Evolutionary conservation across 345 rosid genomes (phyloP).

Genomic region (Euphorbia lathyris): DNA sequence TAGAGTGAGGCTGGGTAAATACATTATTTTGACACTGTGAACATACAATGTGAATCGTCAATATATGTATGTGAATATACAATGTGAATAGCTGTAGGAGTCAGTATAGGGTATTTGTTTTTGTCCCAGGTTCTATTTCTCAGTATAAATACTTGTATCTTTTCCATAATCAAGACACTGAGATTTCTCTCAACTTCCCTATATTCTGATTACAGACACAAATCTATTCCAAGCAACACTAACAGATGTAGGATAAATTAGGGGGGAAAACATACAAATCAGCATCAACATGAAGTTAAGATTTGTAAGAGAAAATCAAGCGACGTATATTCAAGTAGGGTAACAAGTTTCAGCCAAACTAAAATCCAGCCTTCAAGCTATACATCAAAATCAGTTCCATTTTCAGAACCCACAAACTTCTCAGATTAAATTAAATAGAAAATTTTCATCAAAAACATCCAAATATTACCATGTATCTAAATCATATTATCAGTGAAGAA

Average conservation of each 20-base stretch:
- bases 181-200: no score
- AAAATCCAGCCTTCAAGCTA: neutral
- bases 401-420: neutral
- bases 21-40: no score
- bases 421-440: neutral
- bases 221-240: neutral
- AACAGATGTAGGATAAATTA: neutral
- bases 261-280: neutral
- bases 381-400: neutral
- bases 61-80: no score
- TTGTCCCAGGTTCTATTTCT: no score
- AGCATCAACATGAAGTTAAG: neutral
- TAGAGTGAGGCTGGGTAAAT: neutral
- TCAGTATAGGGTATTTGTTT: no score
- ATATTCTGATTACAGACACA: no score
- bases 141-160: no score
- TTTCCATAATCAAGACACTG: no score
- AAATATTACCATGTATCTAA: neutral
- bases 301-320: neutral
- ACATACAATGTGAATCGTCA: no score
- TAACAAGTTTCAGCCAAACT: neutral
- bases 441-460: neutral
- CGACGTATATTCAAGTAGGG: neutral
- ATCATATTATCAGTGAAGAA: neutral
- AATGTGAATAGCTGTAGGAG: no score